Base-by-base conservation (phyloP, 2,329 filamentous ascomycete genomes). In the Reticulascus tulasneorum region DNA sequence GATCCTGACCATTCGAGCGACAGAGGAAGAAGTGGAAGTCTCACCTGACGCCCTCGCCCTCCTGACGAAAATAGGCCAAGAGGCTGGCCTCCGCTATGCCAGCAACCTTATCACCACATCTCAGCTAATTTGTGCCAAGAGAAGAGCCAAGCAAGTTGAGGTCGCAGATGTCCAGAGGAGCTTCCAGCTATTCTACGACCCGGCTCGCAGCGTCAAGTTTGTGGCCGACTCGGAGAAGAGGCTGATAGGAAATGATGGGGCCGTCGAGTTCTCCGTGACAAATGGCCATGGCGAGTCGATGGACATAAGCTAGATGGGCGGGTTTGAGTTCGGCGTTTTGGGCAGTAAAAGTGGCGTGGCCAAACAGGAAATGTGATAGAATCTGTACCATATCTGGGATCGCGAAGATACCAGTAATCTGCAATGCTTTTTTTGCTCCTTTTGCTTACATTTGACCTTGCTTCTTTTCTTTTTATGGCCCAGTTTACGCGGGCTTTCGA, bases 101-200 rank as follows among this genome's bases (percentile, higher is more conserved):
- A 94, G 88, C 68, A 96, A 98, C 59, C 81, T 98, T 37, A 96
- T 98, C 63, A 94, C 86, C 16, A 96, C 93, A 2, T 93, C 88
- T 6, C 85, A 94, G 60, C 76, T 98, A 28, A 75, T 97, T 32
- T 81, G 80, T 44, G 81, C 86, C 53, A 97, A 96, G 75, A 79
- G 90, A 47, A 84, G 82, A 54, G 83, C 84, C 12, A 87, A 86
- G 62, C 83, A 91, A 54, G 86, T 98, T 30, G 79, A 76, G 38
- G 76, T 95, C 39, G 80, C 87, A 37, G 93, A 98, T 55, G 90
- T 98, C 10, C 85, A 95, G 69, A 80, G 91, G 49, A 94, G 88
- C 65, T 98, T 91, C 72, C 76, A 83, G 55, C 77, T 98, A 31
- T 98, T 98, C 67, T 95, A 91, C 64, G 93, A 98, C 59, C 84